A percentile compares a stretch with the other conserved stretches of the same genome.
Conservation (phyloP, 805 yeast genomes). For the Candida tallmaniae region DNA sequence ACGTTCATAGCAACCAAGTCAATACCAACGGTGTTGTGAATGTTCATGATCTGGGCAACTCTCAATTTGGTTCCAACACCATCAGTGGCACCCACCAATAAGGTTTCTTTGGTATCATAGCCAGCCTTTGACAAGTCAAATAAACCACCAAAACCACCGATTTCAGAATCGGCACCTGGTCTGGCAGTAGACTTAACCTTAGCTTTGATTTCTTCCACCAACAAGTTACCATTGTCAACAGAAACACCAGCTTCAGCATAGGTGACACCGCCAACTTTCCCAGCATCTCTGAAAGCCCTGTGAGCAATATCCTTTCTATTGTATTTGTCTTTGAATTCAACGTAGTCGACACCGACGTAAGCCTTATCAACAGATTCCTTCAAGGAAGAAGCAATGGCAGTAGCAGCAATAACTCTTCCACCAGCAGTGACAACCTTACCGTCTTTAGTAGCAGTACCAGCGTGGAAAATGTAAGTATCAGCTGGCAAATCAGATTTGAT, state of each 20-base stretch:
- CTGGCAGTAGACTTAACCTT: slow-evolving; percentile 90
- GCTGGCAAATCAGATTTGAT: slow-evolving; percentile 44
- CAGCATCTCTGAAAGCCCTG: slow-evolving; percentile 74
- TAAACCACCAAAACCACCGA: slow-evolving; percentile 98
- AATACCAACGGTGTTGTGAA: slow-evolving; percentile 97
- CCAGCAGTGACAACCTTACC: slow-evolving; percentile 79
- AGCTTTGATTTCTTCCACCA: slow-evolving; percentile 86
- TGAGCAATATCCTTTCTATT: slow-evolving; percentile 94
- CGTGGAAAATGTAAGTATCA: slow-evolving; percentile 82
- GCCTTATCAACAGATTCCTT: slow-evolving; percentile 82
- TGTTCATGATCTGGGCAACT: slow-evolving; percentile 84
- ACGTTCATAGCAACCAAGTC: slow-evolving; percentile 99
- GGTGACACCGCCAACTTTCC: slow-evolving; percentile 48
- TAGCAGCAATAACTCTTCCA: slow-evolving; percentile 94
- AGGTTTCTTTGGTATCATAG: slow-evolving; percentile 69
- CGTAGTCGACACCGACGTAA: slow-evolving; percentile 75
- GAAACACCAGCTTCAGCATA: slow-evolving; percentile 97
- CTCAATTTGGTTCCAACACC: slow-evolving; percentile 98
- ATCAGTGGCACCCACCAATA: slow-evolving; percentile 95
- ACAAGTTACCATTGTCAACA: slow-evolving; percentile 88
- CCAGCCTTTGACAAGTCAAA: slow-evolving; percentile 90
- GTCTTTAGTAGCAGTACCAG: slow-evolving; percentile 69
- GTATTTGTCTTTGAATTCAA: slow-evolving; percentile 70
- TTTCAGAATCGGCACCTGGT: slow-evolving; percentile 95
- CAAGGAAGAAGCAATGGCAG: slow-evolving; percentile 75